Evolutionary conservation across 345 rosid genomes (phyloP).

Genomic region (Sonneratia caseolaris): DNA sequence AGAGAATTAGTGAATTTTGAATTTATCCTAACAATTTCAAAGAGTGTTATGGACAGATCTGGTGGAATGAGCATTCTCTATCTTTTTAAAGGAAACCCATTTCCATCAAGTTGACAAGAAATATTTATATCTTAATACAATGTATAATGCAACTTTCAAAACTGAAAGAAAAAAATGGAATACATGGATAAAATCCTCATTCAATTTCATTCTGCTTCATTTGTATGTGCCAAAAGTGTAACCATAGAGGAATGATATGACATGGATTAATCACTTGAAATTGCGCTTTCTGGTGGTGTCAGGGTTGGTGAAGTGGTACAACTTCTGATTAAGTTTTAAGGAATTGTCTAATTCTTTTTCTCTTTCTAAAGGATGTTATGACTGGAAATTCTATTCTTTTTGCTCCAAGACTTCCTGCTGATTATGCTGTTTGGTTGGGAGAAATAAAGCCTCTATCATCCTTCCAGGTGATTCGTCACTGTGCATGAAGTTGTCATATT

Average conservation of each 20-base stretch:
- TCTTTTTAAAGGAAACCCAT: too few relatives aligned
- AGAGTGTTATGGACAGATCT: too few relatives aligned
- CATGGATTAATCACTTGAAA: background rate
- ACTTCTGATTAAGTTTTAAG: background rate
- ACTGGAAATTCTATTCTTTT: slow-evolving; percentile 76
- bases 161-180: too few relatives aligned
- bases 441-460: slow-evolving; percentile 54
- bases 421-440: slow-evolving; percentile 90
- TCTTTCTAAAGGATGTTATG: slow-evolving; percentile 51
- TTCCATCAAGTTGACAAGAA: too few relatives aligned
- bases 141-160: too few relatives aligned
- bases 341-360: background rate
- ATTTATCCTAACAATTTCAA: too few relatives aligned
- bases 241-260: background rate
- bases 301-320: background rate
- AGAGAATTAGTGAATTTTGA: too few relatives aligned
- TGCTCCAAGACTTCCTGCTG: slow-evolving; percentile 69
- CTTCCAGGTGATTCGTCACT: slow-evolving; percentile 43
- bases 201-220: too few relatives aligned
- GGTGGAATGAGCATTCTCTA: too few relatives aligned
- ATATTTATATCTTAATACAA: too few relatives aligned
- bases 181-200: too few relatives aligned
- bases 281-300: background rate
- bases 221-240: too few relatives aligned
- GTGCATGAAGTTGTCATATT: slow-evolving; percentile 8